These are phyloP conservation scores for Paramecium sexaurelia DNA, from an alignment of 73 alveolate genomes.

Conservation along the genomic window DNA sequence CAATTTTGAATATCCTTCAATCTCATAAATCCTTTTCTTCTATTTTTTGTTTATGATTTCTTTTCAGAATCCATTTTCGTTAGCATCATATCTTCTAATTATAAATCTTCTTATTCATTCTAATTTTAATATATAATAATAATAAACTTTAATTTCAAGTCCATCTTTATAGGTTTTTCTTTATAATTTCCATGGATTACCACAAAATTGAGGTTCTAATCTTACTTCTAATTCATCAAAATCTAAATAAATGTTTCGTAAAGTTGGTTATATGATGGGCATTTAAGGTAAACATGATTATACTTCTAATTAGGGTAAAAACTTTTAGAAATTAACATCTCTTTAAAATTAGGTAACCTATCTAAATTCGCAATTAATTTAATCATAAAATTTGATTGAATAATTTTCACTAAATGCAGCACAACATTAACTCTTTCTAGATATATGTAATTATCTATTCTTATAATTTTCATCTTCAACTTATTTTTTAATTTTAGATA, in stretches of 20 bases:
- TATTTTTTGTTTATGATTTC: constrained; percentile 25
- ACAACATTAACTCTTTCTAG: constrained; percentile 23
- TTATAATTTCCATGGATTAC: constrained; percentile 56
- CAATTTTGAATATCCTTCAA: neutral
- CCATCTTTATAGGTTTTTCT: constrained; percentile 34
- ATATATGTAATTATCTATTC: neutral
- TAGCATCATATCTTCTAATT: constrained; percentile 22
- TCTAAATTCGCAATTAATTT: constrained; percentile 18
- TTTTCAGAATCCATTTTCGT: constrained; percentile 15
- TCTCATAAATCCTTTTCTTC: constrained; percentile 51
- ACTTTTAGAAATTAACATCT: neutral
- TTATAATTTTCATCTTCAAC: constrained; percentile 16
- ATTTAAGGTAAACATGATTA: constrained; percentile 36
- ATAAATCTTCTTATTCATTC: constrained; percentile 20
- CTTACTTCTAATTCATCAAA: constrained; percentile 5
- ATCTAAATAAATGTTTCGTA: neutral
- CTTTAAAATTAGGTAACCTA: neutral
- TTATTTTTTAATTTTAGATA: neutral
- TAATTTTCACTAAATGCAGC: constrained; percentile 41
- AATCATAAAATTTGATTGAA: neutral
- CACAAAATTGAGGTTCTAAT: constrained; percentile 47
- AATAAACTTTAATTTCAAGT: neutral
- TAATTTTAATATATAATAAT: neutral
- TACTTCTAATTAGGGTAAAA: neutral
- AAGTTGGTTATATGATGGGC: neutral